A percentile compares a stretch with the other conserved stretches of the same genome.
Conservation (phyloP, 352 stramenopile genomes). For the Phytophthora hybrid region DNA sequence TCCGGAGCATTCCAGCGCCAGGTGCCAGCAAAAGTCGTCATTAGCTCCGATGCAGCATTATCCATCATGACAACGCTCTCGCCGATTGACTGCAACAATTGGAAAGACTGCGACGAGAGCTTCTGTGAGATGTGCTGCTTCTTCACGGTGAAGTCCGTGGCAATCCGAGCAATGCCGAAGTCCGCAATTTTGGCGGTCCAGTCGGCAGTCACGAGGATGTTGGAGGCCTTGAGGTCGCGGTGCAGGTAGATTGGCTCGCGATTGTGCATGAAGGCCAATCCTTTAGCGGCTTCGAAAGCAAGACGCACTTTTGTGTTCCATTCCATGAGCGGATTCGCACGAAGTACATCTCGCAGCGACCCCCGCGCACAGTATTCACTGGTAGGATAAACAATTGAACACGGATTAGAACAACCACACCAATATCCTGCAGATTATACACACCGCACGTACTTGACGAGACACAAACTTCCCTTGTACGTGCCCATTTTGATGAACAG, state of each 20-base stretch:
- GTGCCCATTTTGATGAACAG: constrained; percentile 77
- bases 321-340: constrained; percentile 67
- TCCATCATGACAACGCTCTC: constrained; percentile 38
- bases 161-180: constrained; percentile 79
- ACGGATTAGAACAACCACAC: constrained; percentile 5
- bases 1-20: constrained; percentile 83
- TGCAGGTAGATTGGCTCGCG: constrained; percentile 79
- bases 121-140: constrained; percentile 41
- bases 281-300: constrained; percentile 74
- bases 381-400: constrained; percentile 16
- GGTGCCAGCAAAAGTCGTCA: constrained; percentile 76
- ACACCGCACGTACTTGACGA: constrained; percentile 72
- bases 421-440: constrained; percentile 12
- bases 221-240: constrained; percentile 77
- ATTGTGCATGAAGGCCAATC: constrained; percentile 84
- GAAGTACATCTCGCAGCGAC: constrained; percentile 68
- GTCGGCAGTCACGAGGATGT: constrained; percentile 78
- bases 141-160: constrained; percentile 67
- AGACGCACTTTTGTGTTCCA: constrained; percentile 76
- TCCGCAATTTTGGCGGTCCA: constrained; percentile 82
- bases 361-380: constrained; percentile 77
- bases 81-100: constrained; percentile 37
- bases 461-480: constrained; percentile 71
- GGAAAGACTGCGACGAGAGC: constrained; percentile 30
- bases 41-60: constrained; percentile 45